These are phyloP conservation scores for Tuber brumale DNA, from an alignment of 495 filamentous ascomycete genomes.

Conservation along the genomic window DNA sequence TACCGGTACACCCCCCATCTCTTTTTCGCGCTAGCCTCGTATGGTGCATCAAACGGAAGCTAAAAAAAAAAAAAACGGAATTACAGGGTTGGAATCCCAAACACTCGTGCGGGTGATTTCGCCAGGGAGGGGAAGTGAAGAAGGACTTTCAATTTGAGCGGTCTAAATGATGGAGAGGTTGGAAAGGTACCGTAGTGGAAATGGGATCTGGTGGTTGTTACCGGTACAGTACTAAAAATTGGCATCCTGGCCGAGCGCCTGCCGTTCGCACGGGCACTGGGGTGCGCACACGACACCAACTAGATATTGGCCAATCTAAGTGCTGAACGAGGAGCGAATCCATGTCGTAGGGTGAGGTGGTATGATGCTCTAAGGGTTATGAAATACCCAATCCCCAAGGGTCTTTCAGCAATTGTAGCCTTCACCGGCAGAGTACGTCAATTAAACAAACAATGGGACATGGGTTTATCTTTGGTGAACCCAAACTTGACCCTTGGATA, in stretches of 20 bases:
- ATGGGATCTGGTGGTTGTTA: background rate
- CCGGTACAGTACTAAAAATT: background rate
- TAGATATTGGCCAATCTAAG: background rate
- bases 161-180: background rate
- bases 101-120: background rate
- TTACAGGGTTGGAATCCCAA: background rate
- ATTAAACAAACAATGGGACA: background rate
- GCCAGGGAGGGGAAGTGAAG: background rate
- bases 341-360: background rate
- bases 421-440: background rate
- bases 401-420: background rate
- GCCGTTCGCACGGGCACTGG: background rate
- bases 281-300: background rate
- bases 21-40: too few relatives aligned
- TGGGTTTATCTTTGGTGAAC: background rate
- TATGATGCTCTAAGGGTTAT: background rate
- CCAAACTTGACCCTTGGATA: too few relatives aligned
- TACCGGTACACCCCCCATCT: too few relatives aligned
- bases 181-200: background rate
- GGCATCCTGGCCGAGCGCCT: background rate
- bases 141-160: too few relatives aligned
- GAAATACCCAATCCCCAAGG: background rate
- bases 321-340: background rate
- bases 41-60: background rate
- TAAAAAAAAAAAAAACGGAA: background rate